phyloP scores from a whole-genome alignment of 2,329 filamentous ascomycete species.

The Zasmidium citrigriseum region DNA sequence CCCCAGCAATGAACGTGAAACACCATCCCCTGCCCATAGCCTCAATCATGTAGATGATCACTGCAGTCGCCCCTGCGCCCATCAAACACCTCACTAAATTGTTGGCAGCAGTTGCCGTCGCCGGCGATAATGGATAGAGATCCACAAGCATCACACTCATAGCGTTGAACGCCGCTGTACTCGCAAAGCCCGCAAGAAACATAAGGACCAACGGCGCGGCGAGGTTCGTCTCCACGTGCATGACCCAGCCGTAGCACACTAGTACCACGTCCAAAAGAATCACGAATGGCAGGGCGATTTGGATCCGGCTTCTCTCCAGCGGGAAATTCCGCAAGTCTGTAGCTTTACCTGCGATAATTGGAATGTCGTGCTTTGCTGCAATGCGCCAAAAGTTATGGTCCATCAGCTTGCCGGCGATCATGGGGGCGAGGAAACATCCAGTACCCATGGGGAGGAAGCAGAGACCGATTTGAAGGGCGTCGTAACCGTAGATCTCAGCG shows the following conservation, averaged over 20 bases:
- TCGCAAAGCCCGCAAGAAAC: conserved; percentile 53
- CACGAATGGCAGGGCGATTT: conserved; percentile 41
- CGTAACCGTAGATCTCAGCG: conserved; percentile 38
- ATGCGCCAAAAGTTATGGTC: conserved; percentile 74
- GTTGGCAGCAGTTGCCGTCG: conserved; percentile 43
- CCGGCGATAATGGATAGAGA: conserved; percentile 41
- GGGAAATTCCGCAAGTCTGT: conserved; percentile 53
- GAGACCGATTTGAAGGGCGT: conserved; percentile 25
- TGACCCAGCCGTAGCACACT: conserved; percentile 46
- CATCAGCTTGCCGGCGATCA: conserved; percentile 56
- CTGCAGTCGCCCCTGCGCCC: conserved; percentile 39
- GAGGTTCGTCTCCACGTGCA: conserved; percentile 38
- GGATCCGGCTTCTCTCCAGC: conserved; percentile 47
- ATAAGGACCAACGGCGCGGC: conserved; percentile 50
- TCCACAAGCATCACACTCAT: conserved; percentile 47
- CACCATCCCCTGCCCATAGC: conserved; percentile 47
- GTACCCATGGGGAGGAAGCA: conserved; percentile 37
- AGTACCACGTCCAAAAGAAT: conserved; percentile 31
- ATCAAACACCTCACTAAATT: conserved; percentile 39
- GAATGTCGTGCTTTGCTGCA: conserved; percentile 61
- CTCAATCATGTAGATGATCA: conserved; percentile 44
- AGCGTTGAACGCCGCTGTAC: conserved; percentile 61
- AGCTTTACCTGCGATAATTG: conserved; percentile 60
- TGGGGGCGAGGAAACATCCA: conserved; percentile 39
- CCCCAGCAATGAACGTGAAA: conserved; percentile 47